These are phyloP conservation scores for Chamaenerion angustifolium DNA, from an alignment of 345 rosid species.

Conservation along the genomic window DNA sequence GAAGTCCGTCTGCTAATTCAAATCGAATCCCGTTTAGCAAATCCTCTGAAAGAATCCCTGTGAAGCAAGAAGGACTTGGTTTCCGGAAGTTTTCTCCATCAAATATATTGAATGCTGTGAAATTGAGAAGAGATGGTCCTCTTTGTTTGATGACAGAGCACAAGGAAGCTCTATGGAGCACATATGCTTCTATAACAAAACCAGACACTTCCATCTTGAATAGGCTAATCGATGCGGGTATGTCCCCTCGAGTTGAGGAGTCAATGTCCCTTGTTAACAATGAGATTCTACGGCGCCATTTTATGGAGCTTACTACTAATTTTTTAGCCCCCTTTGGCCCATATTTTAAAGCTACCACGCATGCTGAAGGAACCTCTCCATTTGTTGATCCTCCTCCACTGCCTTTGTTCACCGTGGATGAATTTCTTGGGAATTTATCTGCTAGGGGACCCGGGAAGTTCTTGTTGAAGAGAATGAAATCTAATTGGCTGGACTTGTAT, in stretches of 20 bases:
- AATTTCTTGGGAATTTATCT: constrained; percentile 62
- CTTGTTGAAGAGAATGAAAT: constrained; percentile 82
- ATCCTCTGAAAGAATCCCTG: constrained; percentile 57
- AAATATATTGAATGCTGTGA: constrained; percentile 63
- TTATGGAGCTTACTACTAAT: constrained; percentile 93
- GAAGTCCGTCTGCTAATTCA: constrained; percentile 58
- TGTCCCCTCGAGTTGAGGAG: constrained; percentile 93
- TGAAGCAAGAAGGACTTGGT: constrained; percentile 61
- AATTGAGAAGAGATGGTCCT: constrained; percentile 87
- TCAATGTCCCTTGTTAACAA: constrained; percentile 98
- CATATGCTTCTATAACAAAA: constrained; percentile 64
- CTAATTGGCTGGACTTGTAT: constrained; percentile 92
- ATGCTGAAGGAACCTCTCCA: constrained; percentile 84
- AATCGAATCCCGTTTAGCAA: constrained; percentile 38
- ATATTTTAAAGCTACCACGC: constrained; percentile 55
- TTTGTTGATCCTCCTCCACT: constrained; percentile 81
- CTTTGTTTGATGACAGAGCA: constrained; percentile 96
- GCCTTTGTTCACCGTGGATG: constrained; percentile 47
- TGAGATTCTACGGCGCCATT: constrained; percentile 88
- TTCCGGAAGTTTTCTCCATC: constrained; percentile 86
- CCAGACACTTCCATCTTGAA: constrained; percentile 93
- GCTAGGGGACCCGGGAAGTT: constrained; percentile 93
- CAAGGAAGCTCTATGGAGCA: constrained; percentile 95
- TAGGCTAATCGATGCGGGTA: constrained; percentile 88
- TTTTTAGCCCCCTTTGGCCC: constrained; percentile 98